A percentile compares a stretch with the other conserved stretches of the same genome.
These are phyloP conservation scores for Blastocystis sp. DNA, from an alignment of 352 stramenopile genomes.

Conservation along the genomic window DNA sequence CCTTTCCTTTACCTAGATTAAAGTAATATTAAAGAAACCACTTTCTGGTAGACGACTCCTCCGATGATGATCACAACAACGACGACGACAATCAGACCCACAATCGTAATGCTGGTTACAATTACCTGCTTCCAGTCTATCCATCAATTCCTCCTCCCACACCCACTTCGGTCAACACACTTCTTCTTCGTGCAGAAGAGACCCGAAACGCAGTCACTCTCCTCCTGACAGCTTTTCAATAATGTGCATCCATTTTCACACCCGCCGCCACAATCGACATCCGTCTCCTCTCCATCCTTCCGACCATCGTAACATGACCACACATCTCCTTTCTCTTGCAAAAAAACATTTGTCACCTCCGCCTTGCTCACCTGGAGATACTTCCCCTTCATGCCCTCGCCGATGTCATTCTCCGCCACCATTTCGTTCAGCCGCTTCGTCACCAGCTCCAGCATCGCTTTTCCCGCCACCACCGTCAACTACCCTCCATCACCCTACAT, in stretches of 20 bases:
- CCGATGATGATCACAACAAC: constrained; percentile 39
- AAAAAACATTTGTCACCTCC: background rate
- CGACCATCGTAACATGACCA: constrained; percentile 34
- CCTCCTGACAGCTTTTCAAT: background rate
- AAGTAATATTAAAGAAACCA: background rate
- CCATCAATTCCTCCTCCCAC: background rate
- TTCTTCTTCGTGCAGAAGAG: constrained; percentile 42
- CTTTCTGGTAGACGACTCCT: constrained; percentile 43
- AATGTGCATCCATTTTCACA: constrained; percentile 6
- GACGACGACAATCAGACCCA: background rate
- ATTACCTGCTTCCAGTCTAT: constrained; percentile 54
- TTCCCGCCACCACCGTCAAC: constrained; percentile 2
- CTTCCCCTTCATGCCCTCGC: constrained; percentile 26
- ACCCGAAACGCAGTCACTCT: constrained; percentile 6
- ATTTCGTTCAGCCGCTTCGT: constrained; percentile 44
- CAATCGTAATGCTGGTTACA: background rate
- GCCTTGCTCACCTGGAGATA: background rate
- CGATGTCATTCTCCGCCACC: constrained; percentile 50
- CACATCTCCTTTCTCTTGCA: background rate
- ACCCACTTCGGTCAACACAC: constrained; percentile 37
- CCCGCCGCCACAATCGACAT: constrained; percentile 26
- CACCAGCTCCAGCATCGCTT: constrained; percentile 20
- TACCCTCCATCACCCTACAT: background rate
- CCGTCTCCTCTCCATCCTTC: constrained; percentile 16
- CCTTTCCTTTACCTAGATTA: background rate